These are phyloP conservation scores for Umbellularia californica DNA, from an alignment of 164 flowering plant species.

Conservation along the genomic window DNA sequence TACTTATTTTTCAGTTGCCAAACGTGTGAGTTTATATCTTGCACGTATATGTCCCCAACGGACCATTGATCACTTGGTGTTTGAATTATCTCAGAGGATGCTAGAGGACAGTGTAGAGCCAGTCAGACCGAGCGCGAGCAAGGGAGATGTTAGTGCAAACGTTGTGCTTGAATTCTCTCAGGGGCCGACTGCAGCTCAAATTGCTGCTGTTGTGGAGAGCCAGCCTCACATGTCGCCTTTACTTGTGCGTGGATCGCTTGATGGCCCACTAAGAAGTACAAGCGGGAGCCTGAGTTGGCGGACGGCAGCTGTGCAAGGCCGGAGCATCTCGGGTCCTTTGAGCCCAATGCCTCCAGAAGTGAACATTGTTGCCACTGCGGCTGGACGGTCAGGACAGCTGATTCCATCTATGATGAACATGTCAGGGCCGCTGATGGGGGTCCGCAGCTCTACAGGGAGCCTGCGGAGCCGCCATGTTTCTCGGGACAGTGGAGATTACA, in stretches of 20 bases:
- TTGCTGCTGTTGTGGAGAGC: slow-evolving; percentile 65
- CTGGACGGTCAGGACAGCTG: slow-evolving; percentile 90
- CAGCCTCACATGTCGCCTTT: slow-evolving; percentile 99
- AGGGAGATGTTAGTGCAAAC: slow-evolving; percentile 54
- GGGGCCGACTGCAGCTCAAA: slow-evolving; percentile 69
- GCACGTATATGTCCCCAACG: slow-evolving; percentile 97
- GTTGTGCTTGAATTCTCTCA: slow-evolving; percentile 87
- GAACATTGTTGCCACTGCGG: slow-evolving; percentile 61
- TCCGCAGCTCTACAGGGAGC: slow-evolving; percentile 90
- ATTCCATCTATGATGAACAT: slow-evolving; percentile 84
- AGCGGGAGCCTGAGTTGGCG: slow-evolving; percentile 98
- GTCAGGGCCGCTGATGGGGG: slow-evolving; percentile 97
- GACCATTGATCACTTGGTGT: slow-evolving; percentile 97
- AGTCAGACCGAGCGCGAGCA: slow-evolving; percentile 41
- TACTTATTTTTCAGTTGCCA: slow-evolving; percentile 95
- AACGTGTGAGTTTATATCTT: slow-evolving; percentile 90
- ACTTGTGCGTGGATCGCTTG: slow-evolving; percentile 93
- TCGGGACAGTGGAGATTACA: slow-evolving; percentile 93
- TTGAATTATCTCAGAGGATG: slow-evolving; percentile 88
- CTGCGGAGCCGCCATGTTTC: slow-evolving; percentile 91
- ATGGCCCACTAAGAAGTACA: slow-evolving; percentile 82
- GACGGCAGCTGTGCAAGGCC: slow-evolving; percentile 72
- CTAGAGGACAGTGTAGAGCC: slow-evolving; percentile 80
- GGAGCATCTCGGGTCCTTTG: slow-evolving; percentile 91
- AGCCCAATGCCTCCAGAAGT: slow-evolving; percentile 92